phyloP scores from a whole-genome alignment of 768 basidiomycete species.

The Phallus indusiatus region DNA sequence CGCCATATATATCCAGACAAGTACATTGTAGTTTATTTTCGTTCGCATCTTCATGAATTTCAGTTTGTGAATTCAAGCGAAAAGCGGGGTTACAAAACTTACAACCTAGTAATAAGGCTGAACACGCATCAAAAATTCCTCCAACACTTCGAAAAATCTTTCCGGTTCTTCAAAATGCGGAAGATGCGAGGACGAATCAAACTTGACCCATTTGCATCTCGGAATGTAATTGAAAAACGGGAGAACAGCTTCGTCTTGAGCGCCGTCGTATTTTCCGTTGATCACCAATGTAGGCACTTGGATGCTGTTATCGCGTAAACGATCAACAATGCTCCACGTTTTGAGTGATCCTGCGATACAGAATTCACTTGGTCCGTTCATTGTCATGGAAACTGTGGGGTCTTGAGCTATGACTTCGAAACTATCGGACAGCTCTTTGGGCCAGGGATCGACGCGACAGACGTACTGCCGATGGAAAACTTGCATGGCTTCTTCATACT shows the following conservation, averaged over 20 bases:
- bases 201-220: conserved; percentile 10
- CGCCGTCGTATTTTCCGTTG: conserved; percentile 15
- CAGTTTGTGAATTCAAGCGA: too few species aligned
- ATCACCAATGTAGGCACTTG: conserved; percentile 14
- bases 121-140: too few species aligned
- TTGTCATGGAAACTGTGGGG: conserved; percentile 37
- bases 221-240: conserved; percentile 14
- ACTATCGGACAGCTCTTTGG: conserved; percentile 25
- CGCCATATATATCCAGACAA: too few species aligned
- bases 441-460: conserved; percentile 37
- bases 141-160: too few species aligned
- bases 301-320: conserved; percentile 12
- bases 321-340: conserved; percentile 9
- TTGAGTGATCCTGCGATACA: conserved; percentile 11
- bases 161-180: conserved; percentile 14
- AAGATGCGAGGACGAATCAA: conserved; percentile 12
- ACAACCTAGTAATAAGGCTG: too few species aligned
- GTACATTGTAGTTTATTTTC: too few species aligned
- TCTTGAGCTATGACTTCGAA: conserved; percentile 32
- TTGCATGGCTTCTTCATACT: conserved; percentile 34
- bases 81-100: too few species aligned
- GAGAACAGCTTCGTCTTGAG: conserved; percentile 9
- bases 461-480: conserved; percentile 34
- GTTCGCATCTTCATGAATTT: too few species aligned
- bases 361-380: conserved; percentile 21